Conservation (phyloP, 2,329 filamentous ascomycete genomes). For the Cercospora citrullina region DNA sequence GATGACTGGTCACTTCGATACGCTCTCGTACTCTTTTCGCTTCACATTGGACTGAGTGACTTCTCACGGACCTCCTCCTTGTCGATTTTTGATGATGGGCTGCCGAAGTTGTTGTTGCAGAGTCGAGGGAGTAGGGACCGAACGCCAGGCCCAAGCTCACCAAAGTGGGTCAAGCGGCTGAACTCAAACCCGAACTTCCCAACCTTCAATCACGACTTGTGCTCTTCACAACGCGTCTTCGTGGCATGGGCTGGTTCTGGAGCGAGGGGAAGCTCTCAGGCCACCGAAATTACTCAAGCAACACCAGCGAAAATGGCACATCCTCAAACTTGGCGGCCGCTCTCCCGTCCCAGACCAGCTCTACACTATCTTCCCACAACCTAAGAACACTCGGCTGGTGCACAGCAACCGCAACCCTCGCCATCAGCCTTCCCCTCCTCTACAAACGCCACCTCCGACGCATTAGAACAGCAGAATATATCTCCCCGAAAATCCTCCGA, state of each 20-base stretch:
- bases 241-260: slow-evolving; percentile 15
- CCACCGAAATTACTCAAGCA: not conserved
- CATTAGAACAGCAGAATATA: slow-evolving; percentile 73
- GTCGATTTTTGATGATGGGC: too few relatives aligned
- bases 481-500: slow-evolving; percentile 73
- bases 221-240: not conserved
- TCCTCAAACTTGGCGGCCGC: too few relatives aligned
- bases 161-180: slow-evolving; percentile 2
- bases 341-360: not conserved
- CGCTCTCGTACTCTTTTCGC: too few relatives aligned
- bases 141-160: not conserved
- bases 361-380: not conserved
- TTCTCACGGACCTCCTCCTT: too few relatives aligned
- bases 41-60: too few relatives aligned
- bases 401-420: slow-evolving; percentile 1
- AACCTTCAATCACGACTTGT: not conserved
- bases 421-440: slow-evolving; percentile 46
- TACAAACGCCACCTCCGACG: slow-evolving; percentile 76
- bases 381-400: slow-evolving; percentile 8
- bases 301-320: not conserved
- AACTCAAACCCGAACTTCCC: not conserved
- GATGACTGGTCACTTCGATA: too few relatives aligned
- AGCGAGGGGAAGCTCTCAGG: slow-evolving; percentile 2
- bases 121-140: not conserved
- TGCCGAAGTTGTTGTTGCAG: not conserved